Percentiles rank a stretch among this genome's conserved stretches.
Conservation (phyloP, 1,139 yeast species). For the Candida glucosophila region DNA sequence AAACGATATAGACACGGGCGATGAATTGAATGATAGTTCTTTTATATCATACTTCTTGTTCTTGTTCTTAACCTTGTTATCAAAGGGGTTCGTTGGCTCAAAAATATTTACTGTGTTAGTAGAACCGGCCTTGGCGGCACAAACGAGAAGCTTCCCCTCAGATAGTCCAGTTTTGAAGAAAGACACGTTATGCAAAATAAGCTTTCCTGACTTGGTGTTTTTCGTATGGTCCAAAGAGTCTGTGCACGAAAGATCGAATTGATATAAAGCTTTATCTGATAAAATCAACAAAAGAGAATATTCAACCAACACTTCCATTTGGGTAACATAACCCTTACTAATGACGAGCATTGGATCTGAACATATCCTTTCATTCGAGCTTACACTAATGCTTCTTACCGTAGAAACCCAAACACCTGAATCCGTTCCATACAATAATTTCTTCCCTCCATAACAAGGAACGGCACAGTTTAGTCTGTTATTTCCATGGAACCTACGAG, state of each 20-base stretch:
- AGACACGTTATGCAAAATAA: slow-evolving; percentile 73
- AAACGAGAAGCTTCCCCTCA: slow-evolving; percentile 78
- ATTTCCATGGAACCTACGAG: slow-evolving; percentile 63
- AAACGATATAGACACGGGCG: slow-evolving; percentile 87
- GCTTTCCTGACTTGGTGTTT: slow-evolving; percentile 71
- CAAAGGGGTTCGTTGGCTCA: slow-evolving; percentile 62
- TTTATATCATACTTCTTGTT: slow-evolving; percentile 63
- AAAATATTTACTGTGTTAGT: slow-evolving; percentile 77
- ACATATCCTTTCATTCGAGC: slow-evolving; percentile 43
- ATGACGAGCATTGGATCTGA: slow-evolving; percentile 75
- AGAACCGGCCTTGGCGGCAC: slow-evolving; percentile 77
- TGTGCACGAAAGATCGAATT: slow-evolving; percentile 63
- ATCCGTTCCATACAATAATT: slow-evolving; percentile 84
- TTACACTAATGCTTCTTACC: slow-evolving; percentile 36
- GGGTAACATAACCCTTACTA: slow-evolving; percentile 71
- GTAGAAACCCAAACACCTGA: slow-evolving; percentile 82
- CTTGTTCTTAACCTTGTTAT: slow-evolving; percentile 49
- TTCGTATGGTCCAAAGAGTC: slow-evolving; percentile 66
- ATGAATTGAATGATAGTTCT: slow-evolving; percentile 77
- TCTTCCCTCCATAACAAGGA: slow-evolving; percentile 92
- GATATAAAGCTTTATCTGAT: slow-evolving; percentile 74
- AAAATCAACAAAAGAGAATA: slow-evolving; percentile 76
- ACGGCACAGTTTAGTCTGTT: slow-evolving; percentile 82
- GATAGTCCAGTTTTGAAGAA: slow-evolving; percentile 92
- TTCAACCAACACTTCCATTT: slow-evolving; percentile 87